Conservation (phyloP, 805 yeast genomes). For the Candida ortonii region DNA sequence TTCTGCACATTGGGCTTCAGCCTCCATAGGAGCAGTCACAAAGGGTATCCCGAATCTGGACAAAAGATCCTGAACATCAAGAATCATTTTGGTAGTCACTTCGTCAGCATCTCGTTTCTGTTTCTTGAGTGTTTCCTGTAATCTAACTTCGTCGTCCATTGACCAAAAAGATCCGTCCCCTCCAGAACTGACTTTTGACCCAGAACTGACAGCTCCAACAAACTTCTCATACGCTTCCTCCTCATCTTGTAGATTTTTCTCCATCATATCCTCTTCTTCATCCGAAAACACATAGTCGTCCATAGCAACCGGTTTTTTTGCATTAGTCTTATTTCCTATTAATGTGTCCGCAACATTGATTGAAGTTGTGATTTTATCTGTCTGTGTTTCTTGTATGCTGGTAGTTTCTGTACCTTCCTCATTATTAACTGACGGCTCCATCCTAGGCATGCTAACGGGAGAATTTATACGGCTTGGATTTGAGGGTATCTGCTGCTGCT, state of each 20-base stretch:
- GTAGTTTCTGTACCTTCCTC: too few relatives aligned
- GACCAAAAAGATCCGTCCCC: constrained; percentile 28
- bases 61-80: constrained; percentile 85
- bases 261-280: constrained; percentile 70
- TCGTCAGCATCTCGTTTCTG: constrained; percentile 88
- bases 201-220: constrained; percentile 38
- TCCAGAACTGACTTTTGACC: constrained; percentile 13
- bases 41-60: constrained; percentile 91
- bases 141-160: constrained; percentile 40
- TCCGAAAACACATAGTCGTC: constrained; percentile 67
- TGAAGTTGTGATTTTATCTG: too few relatives aligned
- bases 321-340: constrained; percentile 1
- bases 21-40: constrained; percentile 97
- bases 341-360: constrained; percentile 2
- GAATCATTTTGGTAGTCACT: constrained; percentile 80
- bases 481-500: too few relatives aligned
- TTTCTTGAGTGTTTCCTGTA: constrained; percentile 61
- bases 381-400: too few relatives aligned
- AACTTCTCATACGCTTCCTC: constrained; percentile 70
- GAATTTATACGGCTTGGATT: too few relatives aligned
- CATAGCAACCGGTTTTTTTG: constrained; percentile 6
- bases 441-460: too few relatives aligned
- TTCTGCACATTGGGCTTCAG: constrained; percentile 97
- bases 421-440: too few relatives aligned
- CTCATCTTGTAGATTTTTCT: constrained; percentile 63